Conservation (phyloP, 805 yeast genomes). For the Lachancea kluyveri region DNA sequence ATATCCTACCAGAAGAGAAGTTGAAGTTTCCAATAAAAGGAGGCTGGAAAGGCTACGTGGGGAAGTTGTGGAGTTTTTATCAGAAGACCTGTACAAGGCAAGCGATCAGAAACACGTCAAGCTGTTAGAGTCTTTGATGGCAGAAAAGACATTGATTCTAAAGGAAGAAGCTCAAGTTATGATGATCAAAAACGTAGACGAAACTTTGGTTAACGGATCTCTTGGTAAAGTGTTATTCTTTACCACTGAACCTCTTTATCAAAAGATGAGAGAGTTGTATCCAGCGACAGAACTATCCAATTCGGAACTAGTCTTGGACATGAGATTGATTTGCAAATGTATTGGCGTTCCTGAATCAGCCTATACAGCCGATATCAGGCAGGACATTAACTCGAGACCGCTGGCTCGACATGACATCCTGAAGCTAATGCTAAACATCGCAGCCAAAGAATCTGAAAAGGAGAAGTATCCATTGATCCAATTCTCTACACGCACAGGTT, state of each 20-base stretch:
- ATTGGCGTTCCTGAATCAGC: conserved; percentile 17
- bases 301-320: conserved; percentile 25
- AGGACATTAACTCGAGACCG: conserved; percentile 22
- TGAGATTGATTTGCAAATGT: conserved; percentile 31
- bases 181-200: conserved; percentile 80
- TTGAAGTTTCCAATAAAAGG: conserved; percentile 61
- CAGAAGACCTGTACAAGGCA: conserved; percentile 20
- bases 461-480: conserved; percentile 29
- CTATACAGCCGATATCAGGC: conserved; percentile 24
- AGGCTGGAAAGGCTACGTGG: conserved; percentile 49
- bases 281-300: conserved; percentile 14
- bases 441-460: conserved; percentile 15
- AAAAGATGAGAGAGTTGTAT: conserved; percentile 20
- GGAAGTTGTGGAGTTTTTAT: conserved; percentile 35
- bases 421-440: conserved; percentile 15
- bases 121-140: conserved; percentile 59
- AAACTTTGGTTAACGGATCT: conserved; percentile 81
- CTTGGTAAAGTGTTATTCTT: conserved; percentile 62
- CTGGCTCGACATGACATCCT: conserved; percentile 11
- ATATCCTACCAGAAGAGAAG: conserved; percentile 82
- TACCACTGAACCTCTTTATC: conserved; percentile 23
- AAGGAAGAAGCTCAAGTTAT: conserved; percentile 91
- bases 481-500: conserved; percentile 24
- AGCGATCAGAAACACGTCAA: conserved; percentile 20
- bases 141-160: conserved; percentile 53